Base-by-base conservation (phyloP, 345 rosid species). In the Sonneratia caseolaris region DNA sequence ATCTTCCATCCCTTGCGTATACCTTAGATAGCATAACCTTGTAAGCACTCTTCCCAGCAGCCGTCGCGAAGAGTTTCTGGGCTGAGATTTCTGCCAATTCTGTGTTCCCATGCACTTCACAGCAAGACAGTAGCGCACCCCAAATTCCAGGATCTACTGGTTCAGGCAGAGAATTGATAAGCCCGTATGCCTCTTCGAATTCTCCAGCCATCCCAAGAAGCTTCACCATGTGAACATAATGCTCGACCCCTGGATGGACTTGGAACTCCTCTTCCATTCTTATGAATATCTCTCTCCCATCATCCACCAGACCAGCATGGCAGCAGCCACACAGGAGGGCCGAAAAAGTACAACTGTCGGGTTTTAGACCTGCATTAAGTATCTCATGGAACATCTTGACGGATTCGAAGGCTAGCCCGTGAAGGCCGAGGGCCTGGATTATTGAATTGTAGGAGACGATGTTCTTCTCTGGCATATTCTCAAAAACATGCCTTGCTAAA, bases 81-180 rank as follows among this genome's bases (percentile, higher is more conserved):
- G 89, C 89, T 66, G 84, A 85, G 72, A 87, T 75, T 80, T 87
- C 85, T 40, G 95, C 97, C 86, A 88, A 70, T 70, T 81, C 77
- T 43, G 85, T 68, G 59, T 90, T 77, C 72, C 87, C 87, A 73
- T 82, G 83, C 76, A 70, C 47, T 53, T 88, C 84, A 70, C 97
- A 94, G 79, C 97, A 91, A n/a, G 92, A 87, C 77, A 94, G 76
- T 37, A 94, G 57, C 38, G 96, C 97, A 74, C 93, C 95, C 86
- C 90, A 94, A 27, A 90, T 78, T 37, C 91, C 89, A 64, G 89
- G 84, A 77, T 90, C 91, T 71, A 91, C 82, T 36, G 96, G 95
- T 70, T 75, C 80, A 24, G 64, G 80, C 85, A 86, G 81, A 69
- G 92, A 84, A 83, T 77, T 69, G 32, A 90, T 76, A 64, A 87